A percentile compares a stretch with the other conserved stretches of the same genome.
Evolutionary conservation across 768 basidiomycete genomes (phyloP).

Genomic region (Botryobasidium botryosum): DNA sequence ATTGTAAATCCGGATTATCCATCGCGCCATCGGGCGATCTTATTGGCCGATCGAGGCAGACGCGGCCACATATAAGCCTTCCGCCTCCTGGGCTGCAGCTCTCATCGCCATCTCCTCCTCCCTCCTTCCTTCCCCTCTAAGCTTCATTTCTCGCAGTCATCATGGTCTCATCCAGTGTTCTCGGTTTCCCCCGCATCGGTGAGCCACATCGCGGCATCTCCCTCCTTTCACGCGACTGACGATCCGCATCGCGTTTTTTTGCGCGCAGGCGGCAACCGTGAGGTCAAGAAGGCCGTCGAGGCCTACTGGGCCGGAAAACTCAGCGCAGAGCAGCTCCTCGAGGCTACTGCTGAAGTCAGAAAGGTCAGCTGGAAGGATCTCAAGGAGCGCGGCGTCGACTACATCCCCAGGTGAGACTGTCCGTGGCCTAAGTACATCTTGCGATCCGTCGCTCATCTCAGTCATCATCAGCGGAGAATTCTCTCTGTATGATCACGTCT

Average conservation of each 20-base stretch:
- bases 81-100: no score
- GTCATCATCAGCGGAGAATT: conserved; percentile 72
- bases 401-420: conserved; percentile 65
- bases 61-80: no score
- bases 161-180: conserved; percentile 68
- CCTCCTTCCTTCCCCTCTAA: no score
- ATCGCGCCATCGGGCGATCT: no score
- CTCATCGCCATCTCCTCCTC: no score
- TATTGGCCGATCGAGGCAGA: no score
- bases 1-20: no score
- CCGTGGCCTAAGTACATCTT: conserved; percentile 13
- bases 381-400: conserved; percentile 73
- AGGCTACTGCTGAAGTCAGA: conserved; percentile 72
- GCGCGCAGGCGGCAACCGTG: conserved; percentile 73
- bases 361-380: conserved; percentile 77
- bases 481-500: conserved; percentile 94
- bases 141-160: no score
- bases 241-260: not conserved
- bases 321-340: conserved; percentile 73
- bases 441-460: conserved; percentile 7
- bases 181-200: conserved; percentile 91
- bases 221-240: not conserved
- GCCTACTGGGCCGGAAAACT: conserved; percentile 94
- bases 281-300: conserved; percentile 96
- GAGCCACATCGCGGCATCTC: conserved; percentile 14